A percentile compares a stretch with the other conserved stretches of the same genome.
Evolutionary conservation across 108 stramenopile species (phyloP).

Genomic region (Aureococcus anophagefferens): DNA sequence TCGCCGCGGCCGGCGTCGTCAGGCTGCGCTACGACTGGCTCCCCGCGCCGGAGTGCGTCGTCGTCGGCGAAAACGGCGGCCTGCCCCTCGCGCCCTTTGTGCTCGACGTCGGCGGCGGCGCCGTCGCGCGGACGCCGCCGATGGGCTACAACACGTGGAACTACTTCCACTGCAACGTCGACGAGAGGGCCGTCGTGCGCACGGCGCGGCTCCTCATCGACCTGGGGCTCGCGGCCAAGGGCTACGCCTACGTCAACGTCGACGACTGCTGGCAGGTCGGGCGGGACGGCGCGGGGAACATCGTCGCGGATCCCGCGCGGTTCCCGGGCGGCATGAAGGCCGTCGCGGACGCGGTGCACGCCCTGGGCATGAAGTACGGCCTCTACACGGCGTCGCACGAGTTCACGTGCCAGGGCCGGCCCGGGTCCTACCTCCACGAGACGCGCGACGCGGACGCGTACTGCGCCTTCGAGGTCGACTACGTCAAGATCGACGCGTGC

Average conservation of each 20-base stretch:
- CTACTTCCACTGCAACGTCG: constrained; percentile 8
- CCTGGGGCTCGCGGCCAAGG: neutral
- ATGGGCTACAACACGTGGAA: constrained; percentile 12
- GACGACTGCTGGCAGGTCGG: constrained; percentile 16
- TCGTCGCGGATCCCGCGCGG: neutral
- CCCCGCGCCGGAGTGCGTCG: too few relatives aligned
- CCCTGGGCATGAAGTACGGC: constrained; percentile 6
- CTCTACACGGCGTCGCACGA: neutral
- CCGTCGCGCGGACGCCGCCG: too few relatives aligned
- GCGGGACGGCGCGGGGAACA: too few relatives aligned
- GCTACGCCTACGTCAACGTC: constrained; percentile 10
- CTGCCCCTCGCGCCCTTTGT: too few relatives aligned
- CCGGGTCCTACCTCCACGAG: constrained; percentile 2
- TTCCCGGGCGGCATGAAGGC: constrained; percentile 3
- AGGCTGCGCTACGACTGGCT: too few relatives aligned
- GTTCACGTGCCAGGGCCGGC: constrained; percentile 10
- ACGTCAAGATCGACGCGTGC: constrained; percentile 13
- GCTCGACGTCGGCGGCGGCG: too few relatives aligned
- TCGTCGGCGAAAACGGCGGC: too few relatives aligned
- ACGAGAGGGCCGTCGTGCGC: neutral
- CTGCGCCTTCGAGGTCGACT: constrained; percentile 8
- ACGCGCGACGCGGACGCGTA: constrained; percentile 1
- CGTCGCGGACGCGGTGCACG: constrained; percentile 9
- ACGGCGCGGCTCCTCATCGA: constrained; percentile 7
- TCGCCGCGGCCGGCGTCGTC: too few relatives aligned